These are phyloP conservation scores for Lepidium campestre DNA, from an alignment of 441 rosid genomes.

Conservation along the genomic window DNA sequence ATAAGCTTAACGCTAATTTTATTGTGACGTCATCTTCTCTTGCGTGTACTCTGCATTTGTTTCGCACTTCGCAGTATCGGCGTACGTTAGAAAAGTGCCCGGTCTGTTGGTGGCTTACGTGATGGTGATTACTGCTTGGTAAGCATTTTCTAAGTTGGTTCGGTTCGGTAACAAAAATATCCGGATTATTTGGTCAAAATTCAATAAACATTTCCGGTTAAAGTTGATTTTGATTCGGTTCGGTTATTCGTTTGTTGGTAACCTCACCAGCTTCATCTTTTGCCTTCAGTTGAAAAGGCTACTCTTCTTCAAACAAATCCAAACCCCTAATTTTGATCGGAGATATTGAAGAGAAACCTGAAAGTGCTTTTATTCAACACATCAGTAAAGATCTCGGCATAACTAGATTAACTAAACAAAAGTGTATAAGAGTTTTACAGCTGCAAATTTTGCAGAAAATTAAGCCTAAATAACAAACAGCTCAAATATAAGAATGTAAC, in stretches of 20 bases:
- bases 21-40: conserved; percentile 10
- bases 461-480: conserved; percentile 20
- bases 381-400: background rate
- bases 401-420: background rate
- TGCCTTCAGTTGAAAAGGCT: conserved; percentile 6
- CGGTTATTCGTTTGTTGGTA: background rate
- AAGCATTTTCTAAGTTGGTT: background rate
- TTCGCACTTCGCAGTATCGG: too few relatives aligned
- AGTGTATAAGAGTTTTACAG: conserved; percentile 15
- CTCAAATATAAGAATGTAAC: conserved; percentile 15
- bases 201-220: background rate
- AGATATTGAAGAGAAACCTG: background rate
- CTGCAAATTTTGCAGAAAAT: background rate
- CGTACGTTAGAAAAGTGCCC: too few relatives aligned
- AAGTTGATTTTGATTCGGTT: background rate
- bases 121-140: too few relatives aligned
- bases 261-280: background rate
- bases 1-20: background rate
- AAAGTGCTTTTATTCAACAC: background rate
- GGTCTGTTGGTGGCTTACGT: too few relatives aligned
- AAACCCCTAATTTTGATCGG: background rate
- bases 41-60: background rate
- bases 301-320: background rate
- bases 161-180: background rate
- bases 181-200: background rate